Evolutionary conservation across 2,329 filamentous ascomycete genomes (phyloP).

Genomic region (Trichoderma sp.): DNA sequence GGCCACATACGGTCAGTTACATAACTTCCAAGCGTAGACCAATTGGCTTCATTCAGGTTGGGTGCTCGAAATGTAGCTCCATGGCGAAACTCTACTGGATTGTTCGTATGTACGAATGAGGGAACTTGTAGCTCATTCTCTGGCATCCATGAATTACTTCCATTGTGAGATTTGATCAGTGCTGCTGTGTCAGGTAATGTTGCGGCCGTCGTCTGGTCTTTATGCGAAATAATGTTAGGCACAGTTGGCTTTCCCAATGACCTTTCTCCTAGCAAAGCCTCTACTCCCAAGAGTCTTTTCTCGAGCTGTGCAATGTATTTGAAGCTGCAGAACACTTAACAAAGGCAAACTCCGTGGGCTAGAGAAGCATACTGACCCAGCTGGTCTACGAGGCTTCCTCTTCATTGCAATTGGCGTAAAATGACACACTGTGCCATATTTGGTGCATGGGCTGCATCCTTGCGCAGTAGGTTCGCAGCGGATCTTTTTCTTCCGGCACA

Average conservation of each 20-base stretch:
- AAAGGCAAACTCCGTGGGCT: background rate
- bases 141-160: background rate
- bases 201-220: background rate
- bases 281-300: background rate
- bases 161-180: background rate
- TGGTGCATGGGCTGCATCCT: conserved; percentile 1
- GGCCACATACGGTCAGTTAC: background rate
- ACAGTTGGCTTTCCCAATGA: background rate
- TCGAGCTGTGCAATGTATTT: conserved; percentile 13
- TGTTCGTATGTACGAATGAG: background rate
- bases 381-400: conserved; percentile 10
- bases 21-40: background rate
- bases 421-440: conserved; percentile 10
- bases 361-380: background rate
- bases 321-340: background rate
- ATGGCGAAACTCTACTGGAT: background rate
- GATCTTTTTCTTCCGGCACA: conserved; percentile 8
- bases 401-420: conserved; percentile 10
- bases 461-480: background rate
- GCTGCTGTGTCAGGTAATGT: background rate
- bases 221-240: background rate
- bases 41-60: background rate
- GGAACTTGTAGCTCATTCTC: background rate
- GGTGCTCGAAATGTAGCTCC: background rate
- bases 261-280: background rate